A percentile compares a stretch with the other conserved stretches of the same genome.
Evolutionary conservation across 2,329 filamentous ascomycete genomes (phyloP).

Genomic region (Neophaeococcomyces mojaviensis): DNA sequence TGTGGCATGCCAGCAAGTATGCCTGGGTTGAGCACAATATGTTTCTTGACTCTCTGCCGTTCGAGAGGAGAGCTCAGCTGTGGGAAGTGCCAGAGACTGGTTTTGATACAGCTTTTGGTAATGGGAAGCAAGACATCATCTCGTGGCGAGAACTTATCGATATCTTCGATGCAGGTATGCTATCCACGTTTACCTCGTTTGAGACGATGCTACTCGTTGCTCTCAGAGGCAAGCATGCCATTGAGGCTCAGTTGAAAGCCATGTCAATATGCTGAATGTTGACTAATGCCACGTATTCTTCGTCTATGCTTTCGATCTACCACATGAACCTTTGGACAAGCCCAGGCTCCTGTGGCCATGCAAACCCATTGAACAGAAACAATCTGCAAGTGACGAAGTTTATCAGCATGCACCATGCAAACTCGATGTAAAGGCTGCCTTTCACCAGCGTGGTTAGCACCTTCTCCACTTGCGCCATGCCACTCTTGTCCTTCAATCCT

Average conservation of each 20-base stretch:
- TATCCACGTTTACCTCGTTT: background rate
- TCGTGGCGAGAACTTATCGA: background rate
- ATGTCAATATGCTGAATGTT: background rate
- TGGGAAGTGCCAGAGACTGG: background rate
- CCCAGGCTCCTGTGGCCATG: slow-evolving; percentile 52
- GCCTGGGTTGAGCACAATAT: slow-evolving; percentile 1
- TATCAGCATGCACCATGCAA: slow-evolving; percentile 49
- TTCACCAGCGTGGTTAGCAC: slow-evolving; percentile 23
- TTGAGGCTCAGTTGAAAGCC: background rate
- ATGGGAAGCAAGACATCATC: background rate
- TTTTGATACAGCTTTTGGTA: background rate
- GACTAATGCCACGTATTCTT: background rate
- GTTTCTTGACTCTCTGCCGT: background rate
- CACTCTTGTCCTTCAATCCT: slow-evolving; percentile 4
- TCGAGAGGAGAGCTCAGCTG: background rate
- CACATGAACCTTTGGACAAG: slow-evolving; percentile 55
- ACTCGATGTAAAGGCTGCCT: slow-evolving; percentile 43
- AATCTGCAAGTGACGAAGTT: slow-evolving; percentile 47
- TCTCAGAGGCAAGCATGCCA: background rate
- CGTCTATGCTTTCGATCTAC: slow-evolving; percentile 26
- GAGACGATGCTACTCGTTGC: background rate
- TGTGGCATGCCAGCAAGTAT: background rate
- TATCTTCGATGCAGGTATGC: background rate
- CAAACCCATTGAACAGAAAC: slow-evolving; percentile 50
- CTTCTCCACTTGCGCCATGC: slow-evolving; percentile 1